Evolutionary conservation across 306 rosid species (phyloP), one percentile per base, ranked within the genome.

Genomic region (Canavalia gladiata): DNA sequence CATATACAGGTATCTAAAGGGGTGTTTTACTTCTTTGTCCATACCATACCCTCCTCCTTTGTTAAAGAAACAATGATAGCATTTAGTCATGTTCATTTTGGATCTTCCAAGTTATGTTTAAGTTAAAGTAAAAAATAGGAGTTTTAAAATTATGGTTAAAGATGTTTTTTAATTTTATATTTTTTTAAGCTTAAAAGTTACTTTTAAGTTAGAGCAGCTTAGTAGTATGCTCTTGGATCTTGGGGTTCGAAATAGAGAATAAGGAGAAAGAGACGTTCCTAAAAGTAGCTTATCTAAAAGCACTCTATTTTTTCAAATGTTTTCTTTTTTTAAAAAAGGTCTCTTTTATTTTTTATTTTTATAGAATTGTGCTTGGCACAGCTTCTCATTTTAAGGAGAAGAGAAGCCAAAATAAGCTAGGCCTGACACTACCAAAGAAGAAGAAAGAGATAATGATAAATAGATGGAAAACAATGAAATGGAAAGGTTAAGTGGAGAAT

Each of bases 1-100:
- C 91, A 81, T 93, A 96, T 81, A 96, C 98, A 77, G 98, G 99
- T 93, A 76, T 82, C 25, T 87, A 62, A 46, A 39, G 30, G 60
- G 68, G 29, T 69, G 33, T 68, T 68, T 45, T 13, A 58, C 57
- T 72, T 50, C 11, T 4, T 35, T 33, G 55, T 42, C 18, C 55
- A 58, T 42, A 56, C 57, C 39, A 78, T 57, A 12, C 33, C 8
- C 33, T 28, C 13, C 49, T 51, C 68, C 18, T 30, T 63, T 37
- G 50, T 18, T 8, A 65, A 43, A 25, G 31, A 4, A 9, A 18
- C 25, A 18, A 18, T 18, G 43, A 33, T 9, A 33, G 2, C 42
- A 33, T 34, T 62, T 58, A 58, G 8, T 8, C 67, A 30, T 1
- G 42, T 8, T 33, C 6, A 18, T 33, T 11, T 0, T 33, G 67